Conservation (phyloP, 2,329 filamentous ascomycete species). For the Aspergillus fructus region DNA sequence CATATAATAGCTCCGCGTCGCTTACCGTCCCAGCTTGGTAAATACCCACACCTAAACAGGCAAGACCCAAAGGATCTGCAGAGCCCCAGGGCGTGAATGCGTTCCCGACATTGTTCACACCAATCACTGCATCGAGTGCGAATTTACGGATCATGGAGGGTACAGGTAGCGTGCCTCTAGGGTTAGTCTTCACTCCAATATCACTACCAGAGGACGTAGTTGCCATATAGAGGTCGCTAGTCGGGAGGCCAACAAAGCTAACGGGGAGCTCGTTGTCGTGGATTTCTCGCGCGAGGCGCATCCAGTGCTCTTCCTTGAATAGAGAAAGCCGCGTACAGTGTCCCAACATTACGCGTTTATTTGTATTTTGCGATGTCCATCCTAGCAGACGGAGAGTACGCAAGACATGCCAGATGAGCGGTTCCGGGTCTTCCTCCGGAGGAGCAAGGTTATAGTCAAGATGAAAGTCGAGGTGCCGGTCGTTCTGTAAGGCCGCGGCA, state of each 20-base stretch:
- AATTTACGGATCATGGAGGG: conserved; percentile 60
- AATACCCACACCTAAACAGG: conserved; percentile 62
- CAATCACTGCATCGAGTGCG: conserved; percentile 59
- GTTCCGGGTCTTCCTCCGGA: conserved; percentile 46
- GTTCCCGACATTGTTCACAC: conserved; percentile 72
- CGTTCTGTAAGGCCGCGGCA: conserved; percentile 49
- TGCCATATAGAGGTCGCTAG: conserved; percentile 73
- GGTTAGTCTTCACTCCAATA: conserved; percentile 22
- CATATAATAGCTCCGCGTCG: conserved; percentile 60
- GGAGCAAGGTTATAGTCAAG: conserved; percentile 66
- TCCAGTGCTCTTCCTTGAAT: conserved; percentile 53
- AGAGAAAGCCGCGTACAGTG: conserved; percentile 68
- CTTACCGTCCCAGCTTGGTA: conserved; percentile 65
- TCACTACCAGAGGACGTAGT: conserved; percentile 28
- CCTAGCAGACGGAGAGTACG: conserved; percentile 47
- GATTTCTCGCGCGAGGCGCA: conserved; percentile 49
- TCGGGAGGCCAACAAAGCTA: conserved; percentile 68
- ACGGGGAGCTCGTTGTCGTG: conserved; percentile 53
- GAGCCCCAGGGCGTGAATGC: conserved; percentile 70
- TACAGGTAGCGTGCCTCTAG: conserved; percentile 63
- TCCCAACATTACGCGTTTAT: conserved; percentile 59
- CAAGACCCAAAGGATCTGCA: conserved; percentile 64
- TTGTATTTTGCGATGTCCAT: conserved; percentile 49
- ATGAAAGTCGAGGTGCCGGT: conserved; percentile 67
- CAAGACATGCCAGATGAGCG: conserved; percentile 57